Percentiles rank a stretch among this genome's conserved stretches.
These are phyloP conservation scores for Trifolium pratense DNA, from an alignment of 306 rosid genomes.

Conservation along the genomic window DNA sequence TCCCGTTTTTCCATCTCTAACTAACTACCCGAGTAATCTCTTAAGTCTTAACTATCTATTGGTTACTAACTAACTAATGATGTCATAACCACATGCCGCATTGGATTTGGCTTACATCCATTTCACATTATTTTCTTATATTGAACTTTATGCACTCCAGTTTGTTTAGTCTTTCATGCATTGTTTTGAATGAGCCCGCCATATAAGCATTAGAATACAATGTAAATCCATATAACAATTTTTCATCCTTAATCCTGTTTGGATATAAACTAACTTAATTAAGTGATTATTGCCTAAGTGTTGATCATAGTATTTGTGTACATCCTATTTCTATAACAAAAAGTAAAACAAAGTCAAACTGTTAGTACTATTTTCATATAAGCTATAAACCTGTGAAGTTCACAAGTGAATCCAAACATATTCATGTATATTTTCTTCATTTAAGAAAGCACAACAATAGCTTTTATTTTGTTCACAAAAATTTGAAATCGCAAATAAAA, in stretches of 20 bases:
- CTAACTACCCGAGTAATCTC: neutral
- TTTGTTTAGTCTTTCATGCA: neutral
- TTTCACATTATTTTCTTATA: conserved; percentile 1
- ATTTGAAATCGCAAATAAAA: neutral
- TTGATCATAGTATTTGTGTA: neutral
- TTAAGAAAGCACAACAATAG: too few species aligned
- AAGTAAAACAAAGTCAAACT: neutral
- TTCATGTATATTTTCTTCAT: too few species aligned
- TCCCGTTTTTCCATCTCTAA: neutral
- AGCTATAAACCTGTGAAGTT: neutral
- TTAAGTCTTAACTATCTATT: neutral
- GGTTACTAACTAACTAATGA: neutral
- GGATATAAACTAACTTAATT: neutral
- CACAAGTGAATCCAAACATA: neutral
- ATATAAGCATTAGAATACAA: conserved; percentile 17
- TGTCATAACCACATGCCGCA: neutral
- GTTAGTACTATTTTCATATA: neutral
- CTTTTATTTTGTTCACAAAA: neutral
- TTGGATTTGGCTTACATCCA: conserved; percentile 11
- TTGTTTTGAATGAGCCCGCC: conserved; percentile 21
- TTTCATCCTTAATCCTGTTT: conserved; percentile 11
- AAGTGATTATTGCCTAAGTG: neutral
- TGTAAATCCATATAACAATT: conserved; percentile 9
- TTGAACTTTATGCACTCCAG: conserved; percentile 3
- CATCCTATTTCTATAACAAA: neutral